Percentiles rank a stretch among this genome's conserved stretches.
phyloP scores from a whole-genome alignment of 768 basidiomycete species.

The Hydnomerulius pinastri region DNA sequence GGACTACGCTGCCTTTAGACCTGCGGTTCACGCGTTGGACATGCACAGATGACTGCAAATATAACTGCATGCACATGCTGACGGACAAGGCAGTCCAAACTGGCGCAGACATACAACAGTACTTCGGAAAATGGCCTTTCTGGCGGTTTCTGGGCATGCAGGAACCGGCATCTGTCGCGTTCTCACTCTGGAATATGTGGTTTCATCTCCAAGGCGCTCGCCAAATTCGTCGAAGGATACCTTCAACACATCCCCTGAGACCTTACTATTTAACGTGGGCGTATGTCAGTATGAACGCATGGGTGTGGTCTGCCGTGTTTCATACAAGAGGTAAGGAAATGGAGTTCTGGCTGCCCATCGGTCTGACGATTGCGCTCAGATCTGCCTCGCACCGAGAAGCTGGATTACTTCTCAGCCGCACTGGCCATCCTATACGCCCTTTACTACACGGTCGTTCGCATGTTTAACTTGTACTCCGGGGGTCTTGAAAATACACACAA shows the following conservation, averaged over 20 bases:
- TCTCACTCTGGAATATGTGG: conserved; percentile 85
- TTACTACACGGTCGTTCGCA: conserved; percentile 74
- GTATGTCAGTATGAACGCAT: conserved; percentile 79
- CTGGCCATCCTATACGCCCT: conserved; percentile 80
- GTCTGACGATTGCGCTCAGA: conserved; percentile 50
- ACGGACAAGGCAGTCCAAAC: conserved; percentile 54
- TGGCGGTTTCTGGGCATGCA: conserved; percentile 87
- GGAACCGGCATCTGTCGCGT: conserved; percentile 89
- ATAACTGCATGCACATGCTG: conserved; percentile 81
- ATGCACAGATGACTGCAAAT: conserved; percentile 86
- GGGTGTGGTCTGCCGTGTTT: conserved; percentile 91
- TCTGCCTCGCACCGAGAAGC: conserved; percentile 76
- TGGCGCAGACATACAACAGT: conserved; percentile 63
- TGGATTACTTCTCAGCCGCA: conserved; percentile 96
- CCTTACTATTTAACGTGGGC: conserved; percentile 68
- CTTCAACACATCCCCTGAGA: conserved; percentile 66
- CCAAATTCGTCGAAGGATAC: conserved; percentile 48
- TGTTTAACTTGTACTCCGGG: conserved; percentile 69
- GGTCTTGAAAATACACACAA: conserved; percentile 28
- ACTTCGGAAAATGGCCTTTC: conserved; percentile 98
- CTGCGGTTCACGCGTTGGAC: conserved; percentile 82
- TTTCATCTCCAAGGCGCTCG: conserved; percentile 65
- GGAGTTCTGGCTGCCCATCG: background rate
- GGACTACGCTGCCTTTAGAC: conserved; percentile 47
- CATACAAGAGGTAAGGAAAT: conserved; percentile 81